Evolutionary conservation across 2,329 filamentous ascomycete genomes (phyloP), one percentile per base, ranked within the genome.

Genomic region (Epichloe coenophiala): DNA sequence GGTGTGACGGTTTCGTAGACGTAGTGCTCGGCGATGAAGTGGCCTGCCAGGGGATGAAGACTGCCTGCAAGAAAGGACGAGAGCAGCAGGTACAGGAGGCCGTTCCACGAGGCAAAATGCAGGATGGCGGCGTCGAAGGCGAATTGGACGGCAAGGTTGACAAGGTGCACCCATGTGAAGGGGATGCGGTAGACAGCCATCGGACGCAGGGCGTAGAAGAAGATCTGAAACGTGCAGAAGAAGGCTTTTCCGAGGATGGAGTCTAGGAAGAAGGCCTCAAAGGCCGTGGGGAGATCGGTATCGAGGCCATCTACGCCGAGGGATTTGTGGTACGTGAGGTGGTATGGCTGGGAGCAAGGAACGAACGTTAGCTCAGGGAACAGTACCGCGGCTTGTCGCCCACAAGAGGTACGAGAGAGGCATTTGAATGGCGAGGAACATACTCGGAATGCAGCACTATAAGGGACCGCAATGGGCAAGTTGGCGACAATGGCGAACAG

Each of bases 11-110:
- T 81, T 59, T 82, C 75, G 63, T 88, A 90, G 57, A 91, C 85
- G 70, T 91, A 91, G 70, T 98, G 93, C 72, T 98, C 93, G 52
- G 93, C 90, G 68, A 98, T 98, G 74, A 98, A 98, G 71, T 98
- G 93, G 43, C 88, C 93, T 0, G 93, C 93, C 53, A 91, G 88
- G 3, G 93, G 93, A 70, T 98, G 93, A 35, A 98, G 77, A 45
- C 85, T 91, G 37, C 93, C 93, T 1, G 93, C 93, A 3, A 98
- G 78, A 75, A 98, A 97, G 48, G 87, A 93, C 61, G 85, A 93
- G 58, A 94, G 71, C 48, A 98, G 73, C 41, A 98, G 73, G 73
- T 98, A 98, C 56, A 81, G 77, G 44, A 97, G 63, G 0, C 88
- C 77, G 57, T 83, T 77, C 50, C 72, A 61, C 44, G 83, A 83